Conservation (phyloP, 176 grass and related monocot genomes). For the Raddia distichophylla region DNA sequence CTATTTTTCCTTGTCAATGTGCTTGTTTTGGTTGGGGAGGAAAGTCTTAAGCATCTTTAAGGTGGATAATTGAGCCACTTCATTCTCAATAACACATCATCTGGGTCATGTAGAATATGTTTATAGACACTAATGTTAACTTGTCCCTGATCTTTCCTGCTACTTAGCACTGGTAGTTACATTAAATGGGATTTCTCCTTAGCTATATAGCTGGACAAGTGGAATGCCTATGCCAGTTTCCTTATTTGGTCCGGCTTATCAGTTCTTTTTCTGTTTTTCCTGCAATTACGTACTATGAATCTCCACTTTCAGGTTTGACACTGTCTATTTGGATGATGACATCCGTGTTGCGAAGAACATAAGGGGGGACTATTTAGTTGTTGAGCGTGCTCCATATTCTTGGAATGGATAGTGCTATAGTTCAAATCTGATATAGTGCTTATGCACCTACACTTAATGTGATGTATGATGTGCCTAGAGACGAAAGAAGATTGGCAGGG, state of each 20-base stretch:
- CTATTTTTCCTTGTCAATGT: neutral
- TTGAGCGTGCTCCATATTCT: slow-evolving; percentile 87
- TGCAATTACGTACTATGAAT: neutral
- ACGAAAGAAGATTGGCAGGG: slow-evolving; percentile 13
- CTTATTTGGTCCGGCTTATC: slow-evolving; percentile 13
- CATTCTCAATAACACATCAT: neutral
- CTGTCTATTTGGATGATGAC: slow-evolving; percentile 89
- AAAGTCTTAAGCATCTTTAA: neutral
- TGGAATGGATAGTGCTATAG: slow-evolving; percentile 56
- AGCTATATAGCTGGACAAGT: slow-evolving; percentile 8
- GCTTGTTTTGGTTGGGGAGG: neutral
- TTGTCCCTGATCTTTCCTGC: slow-evolving; percentile 5
- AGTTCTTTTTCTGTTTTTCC: neutral
- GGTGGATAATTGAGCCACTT: neutral
- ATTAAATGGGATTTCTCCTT: neutral
- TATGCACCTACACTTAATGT: neutral
- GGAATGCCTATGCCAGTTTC: neutral
- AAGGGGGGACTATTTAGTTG: slow-evolving; percentile 87
- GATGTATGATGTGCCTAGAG: slow-evolving; percentile 31
- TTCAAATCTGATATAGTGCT: slow-evolving; percentile 4
- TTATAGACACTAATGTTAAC: slow-evolving; percentile 3
- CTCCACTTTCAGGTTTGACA: slow-evolving; percentile 80
- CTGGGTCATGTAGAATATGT: neutral
- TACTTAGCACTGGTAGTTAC: neutral
- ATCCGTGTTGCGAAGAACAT: slow-evolving; percentile 92